Base-by-base conservation (phyloP, 805 yeast species). In the Teunomyces kruisii region DNA sequence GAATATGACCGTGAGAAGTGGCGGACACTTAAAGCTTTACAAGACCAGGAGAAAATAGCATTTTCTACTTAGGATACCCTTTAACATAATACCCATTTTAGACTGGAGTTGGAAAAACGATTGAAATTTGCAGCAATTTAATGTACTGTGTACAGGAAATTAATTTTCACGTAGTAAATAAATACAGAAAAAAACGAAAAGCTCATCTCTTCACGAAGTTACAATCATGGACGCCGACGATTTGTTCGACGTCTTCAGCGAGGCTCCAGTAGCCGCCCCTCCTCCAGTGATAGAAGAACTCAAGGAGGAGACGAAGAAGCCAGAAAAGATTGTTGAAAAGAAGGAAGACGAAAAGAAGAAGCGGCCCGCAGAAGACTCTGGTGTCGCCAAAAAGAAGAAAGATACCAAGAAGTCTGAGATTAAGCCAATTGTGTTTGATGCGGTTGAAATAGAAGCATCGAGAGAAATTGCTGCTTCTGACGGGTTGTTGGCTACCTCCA, bases 381-480 rank as follows among this genome's bases (percentile, higher is more conserved):
- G 7, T 12, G 28, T 15, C 8, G 33, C 46, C 39, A 45, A 31
- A 36, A 53, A 51, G 45, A 53, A 48, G 32, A 16, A 32, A 32
- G 52, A 50, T 9, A 39, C 46, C 32, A 50, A 46, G 66, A 73
- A 52, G 44, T 43, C 52, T 33, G 76, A 72, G 7, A 75, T 79
- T 13, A 75, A 76, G 28, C 90, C 96, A 0, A 82, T 88, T 31
- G 96, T 89, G 17, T 86, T 92, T 1, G 97, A 90, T 65, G 75
- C 88, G 4, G 80, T 90, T 41, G 96, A 89, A 61, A 86, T 87
- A 49, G 96, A 89, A 65, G 94, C 96, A 0, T 83, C 88, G 3
- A 75, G 96, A 64, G 95, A 89, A 64, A 95, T 90, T 27, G 81
- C 81, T n/a, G 88, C 86, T 1, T 86, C 95, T 0, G 78, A 78